A percentile compares a stretch with the other conserved stretches of the same genome.
Conservation (phyloP, 2,329 filamentous ascomycete species). For the Pseudocercospora fuligena region DNA sequence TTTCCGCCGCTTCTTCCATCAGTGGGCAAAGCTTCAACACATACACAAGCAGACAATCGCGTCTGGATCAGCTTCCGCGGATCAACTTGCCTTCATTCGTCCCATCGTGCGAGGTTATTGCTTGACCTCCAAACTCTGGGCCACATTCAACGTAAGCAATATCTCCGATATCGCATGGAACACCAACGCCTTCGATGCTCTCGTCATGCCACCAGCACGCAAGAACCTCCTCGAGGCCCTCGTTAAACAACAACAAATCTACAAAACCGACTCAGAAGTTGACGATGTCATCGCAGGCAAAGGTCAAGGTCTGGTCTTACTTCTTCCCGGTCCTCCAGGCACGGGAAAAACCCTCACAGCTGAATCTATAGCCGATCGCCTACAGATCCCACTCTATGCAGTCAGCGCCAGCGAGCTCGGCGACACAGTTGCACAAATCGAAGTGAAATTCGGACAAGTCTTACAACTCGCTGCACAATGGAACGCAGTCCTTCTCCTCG, state of each 20-base stretch:
- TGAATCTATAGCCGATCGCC: neutral
- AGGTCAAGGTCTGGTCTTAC: neutral
- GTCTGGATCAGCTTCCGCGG: neutral
- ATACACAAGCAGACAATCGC: neutral
- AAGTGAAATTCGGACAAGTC: neutral
- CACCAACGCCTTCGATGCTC: neutral
- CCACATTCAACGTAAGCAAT: neutral
- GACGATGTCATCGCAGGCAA: neutral
- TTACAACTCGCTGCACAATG: neutral
- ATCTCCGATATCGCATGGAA: neutral
- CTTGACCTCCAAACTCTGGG: neutral
- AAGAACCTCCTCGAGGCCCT: neutral
- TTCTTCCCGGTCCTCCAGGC: neutral
- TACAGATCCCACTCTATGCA: neutral
- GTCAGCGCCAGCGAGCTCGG: neutral
- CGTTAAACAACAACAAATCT: neutral
- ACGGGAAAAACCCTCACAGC: neutral
- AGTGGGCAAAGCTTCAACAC: neutral
- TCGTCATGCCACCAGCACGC: neutral
- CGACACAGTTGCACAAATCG: neutral
- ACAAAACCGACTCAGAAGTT: neutral
- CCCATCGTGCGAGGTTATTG: neutral
- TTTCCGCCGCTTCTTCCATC: neutral
- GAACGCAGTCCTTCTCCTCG: constrained; percentile 26
- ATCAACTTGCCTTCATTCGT: neutral